Percentiles rank a stretch among this genome's conserved stretches.
Conservation (phyloP, 495 filamentous ascomycete genomes). For the Penicillium psychrofluorescens region DNA sequence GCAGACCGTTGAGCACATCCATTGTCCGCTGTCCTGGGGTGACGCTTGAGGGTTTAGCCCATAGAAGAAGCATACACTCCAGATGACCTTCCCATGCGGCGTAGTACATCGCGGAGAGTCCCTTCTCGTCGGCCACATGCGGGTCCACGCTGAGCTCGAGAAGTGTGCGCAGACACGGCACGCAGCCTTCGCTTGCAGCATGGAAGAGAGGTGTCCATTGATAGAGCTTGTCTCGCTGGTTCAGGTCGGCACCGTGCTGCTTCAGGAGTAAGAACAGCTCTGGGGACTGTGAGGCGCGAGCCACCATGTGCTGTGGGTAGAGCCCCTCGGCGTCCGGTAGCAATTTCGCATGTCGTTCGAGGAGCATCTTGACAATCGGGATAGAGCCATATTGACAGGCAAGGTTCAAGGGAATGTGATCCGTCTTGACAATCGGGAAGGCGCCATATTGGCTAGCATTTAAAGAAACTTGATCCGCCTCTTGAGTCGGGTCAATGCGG, state of each 20-base stretch:
- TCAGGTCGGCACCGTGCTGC: constrained; percentile 80
- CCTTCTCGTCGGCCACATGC: constrained; percentile 81
- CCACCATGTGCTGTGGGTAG: constrained; percentile 96
- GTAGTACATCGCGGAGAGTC: constrained; percentile 92
- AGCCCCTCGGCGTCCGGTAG: constrained; percentile 92
- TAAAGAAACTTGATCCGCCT: too few species aligned
- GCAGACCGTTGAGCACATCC: constrained; percentile 28
- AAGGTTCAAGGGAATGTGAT: constrained; percentile 90
- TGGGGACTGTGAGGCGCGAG: constrained; percentile 76
- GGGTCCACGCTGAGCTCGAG: constrained; percentile 67
- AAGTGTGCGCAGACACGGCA: constrained; percentile 73
- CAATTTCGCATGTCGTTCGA: constrained; percentile 68
- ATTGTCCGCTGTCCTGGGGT: constrained; percentile 22
- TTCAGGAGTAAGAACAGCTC: constrained; percentile 72
- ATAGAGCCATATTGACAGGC: constrained; percentile 88
- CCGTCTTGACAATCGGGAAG: constrained; percentile 39
- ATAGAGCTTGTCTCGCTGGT: constrained; percentile 91
- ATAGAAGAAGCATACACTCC: constrained; percentile 86
- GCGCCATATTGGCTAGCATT: too few species aligned
- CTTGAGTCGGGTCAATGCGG: constrained; percentile 70
- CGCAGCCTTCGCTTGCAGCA: constrained; percentile 92
- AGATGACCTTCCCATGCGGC: constrained; percentile 97
- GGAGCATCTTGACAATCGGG: constrained; percentile 72
- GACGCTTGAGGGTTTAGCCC: constrained; percentile 35
- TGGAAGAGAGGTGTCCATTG: constrained; percentile 97